These are phyloP conservation scores for Venturia carpophila DNA, from an alignment of 2,329 filamentous ascomycete genomes.

Conservation along the genomic window DNA sequence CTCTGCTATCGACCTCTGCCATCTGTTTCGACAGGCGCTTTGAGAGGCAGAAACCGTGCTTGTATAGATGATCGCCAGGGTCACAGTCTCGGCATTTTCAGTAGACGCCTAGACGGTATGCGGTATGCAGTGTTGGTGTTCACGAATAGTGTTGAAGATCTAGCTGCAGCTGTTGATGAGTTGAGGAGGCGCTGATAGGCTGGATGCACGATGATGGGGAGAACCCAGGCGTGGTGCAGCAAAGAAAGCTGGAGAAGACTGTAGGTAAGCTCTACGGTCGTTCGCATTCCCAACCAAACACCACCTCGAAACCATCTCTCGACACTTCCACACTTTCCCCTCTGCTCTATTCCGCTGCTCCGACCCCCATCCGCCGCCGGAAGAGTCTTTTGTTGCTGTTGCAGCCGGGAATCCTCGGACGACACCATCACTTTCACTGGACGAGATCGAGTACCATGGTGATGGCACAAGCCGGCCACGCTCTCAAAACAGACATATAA, in stretches of 20 bases:
- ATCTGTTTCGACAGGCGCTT: too few species aligned
- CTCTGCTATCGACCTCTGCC: too few species aligned
- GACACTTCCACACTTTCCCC: background rate
- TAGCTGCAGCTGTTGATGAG: background rate
- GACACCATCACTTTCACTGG: background rate
- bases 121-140: background rate
- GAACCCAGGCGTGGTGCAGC: background rate
- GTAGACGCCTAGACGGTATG: too few species aligned
- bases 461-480: background rate
- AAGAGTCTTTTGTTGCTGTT: background rate
- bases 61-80: too few species aligned
- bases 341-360: background rate
- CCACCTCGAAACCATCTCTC: background rate
- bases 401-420: background rate
- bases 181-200: background rate
- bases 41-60: too few species aligned
- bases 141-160: background rate
- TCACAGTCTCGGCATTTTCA: too few species aligned
- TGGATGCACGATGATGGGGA: constrained; percentile 6
- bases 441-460: constrained; percentile 12
- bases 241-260: background rate
- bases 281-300: constrained; percentile 4
- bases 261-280: background rate
- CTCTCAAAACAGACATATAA: background rate
- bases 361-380: background rate